A percentile compares a stretch with the other conserved stretches of the same genome.
phyloP scores from a whole-genome alignment of 2,329 filamentous ascomycete genomes.

The Scorias spongiosa region DNA sequence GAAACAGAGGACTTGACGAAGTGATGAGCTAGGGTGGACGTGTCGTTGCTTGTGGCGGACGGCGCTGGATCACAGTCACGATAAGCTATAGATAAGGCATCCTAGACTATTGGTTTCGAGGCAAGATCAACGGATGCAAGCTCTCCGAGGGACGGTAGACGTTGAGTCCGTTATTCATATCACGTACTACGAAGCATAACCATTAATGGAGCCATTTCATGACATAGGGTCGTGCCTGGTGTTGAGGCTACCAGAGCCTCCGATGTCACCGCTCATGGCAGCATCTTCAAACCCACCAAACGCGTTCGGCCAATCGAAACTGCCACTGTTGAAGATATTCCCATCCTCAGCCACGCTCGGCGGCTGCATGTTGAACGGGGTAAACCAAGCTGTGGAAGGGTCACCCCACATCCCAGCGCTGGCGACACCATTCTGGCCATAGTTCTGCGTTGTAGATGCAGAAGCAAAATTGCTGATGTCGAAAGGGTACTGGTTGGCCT shows the following conservation, averaged over 20 bases:
- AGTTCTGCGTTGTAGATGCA: conserved; percentile 4
- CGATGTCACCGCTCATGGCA: neutral
- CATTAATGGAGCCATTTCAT: too few relatives aligned
- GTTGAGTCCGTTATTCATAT: too few relatives aligned
- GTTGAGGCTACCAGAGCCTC: neutral
- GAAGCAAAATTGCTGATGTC: conserved; percentile 11
- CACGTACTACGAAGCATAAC: too few relatives aligned
- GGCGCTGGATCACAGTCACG: too few relatives aligned
- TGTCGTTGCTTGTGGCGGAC: too few relatives aligned
- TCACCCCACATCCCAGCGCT: conserved; percentile 14
- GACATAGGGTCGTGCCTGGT: too few relatives aligned
- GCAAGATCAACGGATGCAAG: too few relatives aligned
- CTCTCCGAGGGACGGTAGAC: too few relatives aligned
- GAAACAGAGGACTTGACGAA: conserved; percentile 2
- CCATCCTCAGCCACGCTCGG: conserved; percentile 31
- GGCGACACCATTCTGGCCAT: neutral
- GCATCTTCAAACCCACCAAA: conserved; percentile 15
- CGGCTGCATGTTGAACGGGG: conserved; percentile 83
- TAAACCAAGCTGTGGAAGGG: conserved; percentile 63
- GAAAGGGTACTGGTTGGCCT: conserved; percentile 7
- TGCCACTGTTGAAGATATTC: conserved; percentile 12
- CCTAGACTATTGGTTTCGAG: too few relatives aligned
- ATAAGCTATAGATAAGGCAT: too few relatives aligned
- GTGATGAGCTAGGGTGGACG: too few relatives aligned
- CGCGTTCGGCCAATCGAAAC: conserved; percentile 16